A percentile compares a stretch with the other conserved stretches of the same genome.
These are phyloP conservation scores for Aspergillus mulundensis DNA, from an alignment of 495 filamentous ascomycete genomes.

Conservation along the genomic window DNA sequence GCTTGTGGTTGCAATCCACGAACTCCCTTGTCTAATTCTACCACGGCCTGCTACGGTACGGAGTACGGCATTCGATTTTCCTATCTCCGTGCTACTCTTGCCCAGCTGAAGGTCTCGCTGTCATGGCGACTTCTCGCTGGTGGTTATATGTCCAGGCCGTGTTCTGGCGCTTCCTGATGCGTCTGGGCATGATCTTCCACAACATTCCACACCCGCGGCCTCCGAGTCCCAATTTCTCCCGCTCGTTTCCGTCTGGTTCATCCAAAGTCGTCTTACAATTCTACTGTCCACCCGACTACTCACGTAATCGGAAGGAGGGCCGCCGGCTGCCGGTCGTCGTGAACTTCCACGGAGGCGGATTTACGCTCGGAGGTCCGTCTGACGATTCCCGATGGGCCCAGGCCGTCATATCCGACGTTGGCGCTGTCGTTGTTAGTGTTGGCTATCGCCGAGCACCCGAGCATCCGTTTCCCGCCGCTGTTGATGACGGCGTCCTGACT, in stretches of 20 bases:
- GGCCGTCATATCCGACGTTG: conserved; percentile 48
- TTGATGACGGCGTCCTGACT: conserved; percentile 72
- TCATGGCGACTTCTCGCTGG: conserved; percentile 55
- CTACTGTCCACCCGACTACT: conserved; percentile 68
- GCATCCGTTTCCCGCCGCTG: conserved; percentile 68
- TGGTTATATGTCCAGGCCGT: conserved; percentile 67
- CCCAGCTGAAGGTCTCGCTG: conserved; percentile 5
- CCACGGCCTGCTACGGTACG: not conserved
- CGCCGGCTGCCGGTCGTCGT: conserved; percentile 57
- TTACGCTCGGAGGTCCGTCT: conserved; percentile 64
- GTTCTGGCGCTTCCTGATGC: conserved; percentile 76
- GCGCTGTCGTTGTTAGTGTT: conserved; percentile 65
- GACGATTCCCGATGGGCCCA: conserved; percentile 71
- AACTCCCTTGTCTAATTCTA: not conserved
- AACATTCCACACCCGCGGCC: conserved; percentile 62
- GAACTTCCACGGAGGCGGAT: conserved; percentile 77
- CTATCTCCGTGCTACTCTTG: not conserved
- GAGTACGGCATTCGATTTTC: not conserved
- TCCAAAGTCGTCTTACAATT: conserved; percentile 65
- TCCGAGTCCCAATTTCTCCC: conserved; percentile 62
- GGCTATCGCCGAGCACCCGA: conserved; percentile 77
- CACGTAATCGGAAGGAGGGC: conserved; percentile 30
- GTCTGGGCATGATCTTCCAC: conserved; percentile 74
- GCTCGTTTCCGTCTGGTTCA: conserved; percentile 58
- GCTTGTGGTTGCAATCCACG: not conserved